Evolutionary conservation across 1,284 basidiomycete species (phyloP).

Genomic region (Ganoderma multipileum): DNA sequence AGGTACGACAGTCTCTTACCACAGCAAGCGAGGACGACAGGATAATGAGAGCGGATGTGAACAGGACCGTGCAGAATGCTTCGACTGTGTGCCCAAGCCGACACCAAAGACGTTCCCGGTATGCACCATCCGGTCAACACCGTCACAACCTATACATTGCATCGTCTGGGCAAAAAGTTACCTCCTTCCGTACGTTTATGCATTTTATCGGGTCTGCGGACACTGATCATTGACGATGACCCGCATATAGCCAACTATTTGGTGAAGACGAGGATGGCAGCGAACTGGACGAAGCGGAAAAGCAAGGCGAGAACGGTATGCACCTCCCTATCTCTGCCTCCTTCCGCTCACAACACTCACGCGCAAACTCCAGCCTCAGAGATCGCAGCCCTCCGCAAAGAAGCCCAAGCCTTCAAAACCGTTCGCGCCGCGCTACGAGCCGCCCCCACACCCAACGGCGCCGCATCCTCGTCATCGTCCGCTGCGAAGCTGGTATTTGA

Average conservation of each 20-base stretch:
- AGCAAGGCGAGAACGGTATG: slow-evolving; percentile 87
- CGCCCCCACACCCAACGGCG: slow-evolving; percentile 39
- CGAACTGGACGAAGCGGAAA: slow-evolving; percentile 87
- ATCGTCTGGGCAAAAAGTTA: slow-evolving; percentile 99
- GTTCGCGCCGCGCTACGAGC: slow-evolving; percentile 74
- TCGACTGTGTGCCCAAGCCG: slow-evolving; percentile 90
- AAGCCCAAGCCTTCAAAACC: slow-evolving; percentile 86
- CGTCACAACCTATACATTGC: slow-evolving; percentile 97
- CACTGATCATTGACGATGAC: not conserved
- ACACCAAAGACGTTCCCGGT: slow-evolving; percentile 96
- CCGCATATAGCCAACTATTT: slow-evolving; percentile 84
- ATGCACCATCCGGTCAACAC: slow-evolving; percentile 98
- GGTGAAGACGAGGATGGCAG: slow-evolving; percentile 86
- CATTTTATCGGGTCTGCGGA: not conserved
- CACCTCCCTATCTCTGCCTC: not conserved
- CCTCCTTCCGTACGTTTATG: slow-evolving; percentile 82
- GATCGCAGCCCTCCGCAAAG: slow-evolving; percentile 88
- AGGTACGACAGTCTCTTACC: slow-evolving; percentile 48
- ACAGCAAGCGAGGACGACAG: not conserved
- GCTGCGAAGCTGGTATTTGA: slow-evolving; percentile 83
- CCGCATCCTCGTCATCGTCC: slow-evolving; percentile 42
- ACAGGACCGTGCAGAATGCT: slow-evolving; percentile 89
- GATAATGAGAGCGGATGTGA: not conserved
- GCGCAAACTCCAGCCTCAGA: slow-evolving; percentile 72
- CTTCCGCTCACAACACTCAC: not conserved